Conservation (phyloP, 108 stramenopile species). For the Fragilaria crotonensis region DNA sequence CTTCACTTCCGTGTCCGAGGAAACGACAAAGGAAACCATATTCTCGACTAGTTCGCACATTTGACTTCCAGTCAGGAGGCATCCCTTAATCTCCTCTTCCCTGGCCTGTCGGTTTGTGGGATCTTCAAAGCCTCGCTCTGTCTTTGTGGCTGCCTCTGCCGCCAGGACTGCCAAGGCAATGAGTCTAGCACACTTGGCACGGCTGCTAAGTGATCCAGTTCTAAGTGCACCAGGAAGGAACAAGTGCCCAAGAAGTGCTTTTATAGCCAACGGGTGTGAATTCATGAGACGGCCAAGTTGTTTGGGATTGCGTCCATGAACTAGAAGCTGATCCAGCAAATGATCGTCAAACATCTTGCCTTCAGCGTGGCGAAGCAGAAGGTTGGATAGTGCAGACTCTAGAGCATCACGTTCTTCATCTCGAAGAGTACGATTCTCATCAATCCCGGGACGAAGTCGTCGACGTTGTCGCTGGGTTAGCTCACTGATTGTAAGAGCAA, state of each 20-base stretch:
- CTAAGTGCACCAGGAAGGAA: constrained; percentile 47
- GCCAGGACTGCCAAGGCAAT: constrained; percentile 57
- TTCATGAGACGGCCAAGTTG: constrained; percentile 56
- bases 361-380: constrained; percentile 48
- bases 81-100: constrained; percentile 34
- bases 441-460: constrained; percentile 25
- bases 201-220: constrained; percentile 22
- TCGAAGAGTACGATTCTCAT: neutral
- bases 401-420: constrained; percentile 23
- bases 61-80: constrained; percentile 49
- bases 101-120: constrained; percentile 9
- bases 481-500: constrained; percentile 67
- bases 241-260: constrained; percentile 47
- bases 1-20: constrained; percentile 5
- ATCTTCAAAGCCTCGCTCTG: neutral
- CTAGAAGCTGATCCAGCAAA: constrained; percentile 46
- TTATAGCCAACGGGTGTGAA: constrained; percentile 50
- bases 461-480: constrained; percentile 63
- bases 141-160: constrained; percentile 32
- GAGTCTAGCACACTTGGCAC: constrained; percentile 64
- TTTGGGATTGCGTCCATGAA: constrained; percentile 19
- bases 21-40: constrained; percentile 77
- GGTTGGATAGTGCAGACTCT: constrained; percentile 44
- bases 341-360: constrained; percentile 54
- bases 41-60: constrained; percentile 73